Evolutionary conservation across 164 flowering plant genomes (phyloP).

Genomic region (Vitis rotundifolia): DNA sequence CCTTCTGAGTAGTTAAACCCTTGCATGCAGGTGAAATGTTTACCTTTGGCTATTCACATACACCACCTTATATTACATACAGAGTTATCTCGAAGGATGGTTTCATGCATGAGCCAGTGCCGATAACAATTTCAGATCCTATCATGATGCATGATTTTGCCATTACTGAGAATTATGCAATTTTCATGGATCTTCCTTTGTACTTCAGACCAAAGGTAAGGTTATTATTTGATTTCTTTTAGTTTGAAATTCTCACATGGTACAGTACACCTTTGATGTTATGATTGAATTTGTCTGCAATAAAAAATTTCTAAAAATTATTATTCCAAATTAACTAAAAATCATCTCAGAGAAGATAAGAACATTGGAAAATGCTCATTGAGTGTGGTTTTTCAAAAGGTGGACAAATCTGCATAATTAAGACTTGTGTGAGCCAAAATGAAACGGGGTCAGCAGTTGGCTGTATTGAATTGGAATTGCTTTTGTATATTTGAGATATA

Average conservation of each 20-base stretch:
- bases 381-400: too few species aligned
- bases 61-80: slow-evolving; percentile 84
- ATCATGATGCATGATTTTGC: slow-evolving; percentile 99
- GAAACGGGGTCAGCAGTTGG: too few species aligned
- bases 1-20: slow-evolving; percentile 4
- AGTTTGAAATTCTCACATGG: neutral
- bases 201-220: slow-evolving; percentile 87
- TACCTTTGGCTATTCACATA: slow-evolving; percentile 86
- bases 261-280: neutral
- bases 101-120: slow-evolving; percentile 92
- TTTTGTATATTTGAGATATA: too few species aligned
- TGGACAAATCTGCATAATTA: too few species aligned
- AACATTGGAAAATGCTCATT: too few species aligned
- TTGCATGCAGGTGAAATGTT: slow-evolving; percentile 91
- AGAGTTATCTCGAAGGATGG: slow-evolving; percentile 93
- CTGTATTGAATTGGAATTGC: too few species aligned
- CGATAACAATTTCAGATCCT: slow-evolving; percentile 82
- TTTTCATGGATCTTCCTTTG: slow-evolving; percentile 96
- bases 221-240: neutral
- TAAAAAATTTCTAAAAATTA: neutral
- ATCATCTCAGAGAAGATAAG: too few species aligned
- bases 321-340: too few species aligned
- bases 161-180: slow-evolving; percentile 90
- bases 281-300: neutral
- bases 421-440: too few species aligned